These are phyloP conservation scores for Monosporascus sp. DNA, from an alignment of 2,329 filamentous ascomycete genomes.

Conservation along the genomic window DNA sequence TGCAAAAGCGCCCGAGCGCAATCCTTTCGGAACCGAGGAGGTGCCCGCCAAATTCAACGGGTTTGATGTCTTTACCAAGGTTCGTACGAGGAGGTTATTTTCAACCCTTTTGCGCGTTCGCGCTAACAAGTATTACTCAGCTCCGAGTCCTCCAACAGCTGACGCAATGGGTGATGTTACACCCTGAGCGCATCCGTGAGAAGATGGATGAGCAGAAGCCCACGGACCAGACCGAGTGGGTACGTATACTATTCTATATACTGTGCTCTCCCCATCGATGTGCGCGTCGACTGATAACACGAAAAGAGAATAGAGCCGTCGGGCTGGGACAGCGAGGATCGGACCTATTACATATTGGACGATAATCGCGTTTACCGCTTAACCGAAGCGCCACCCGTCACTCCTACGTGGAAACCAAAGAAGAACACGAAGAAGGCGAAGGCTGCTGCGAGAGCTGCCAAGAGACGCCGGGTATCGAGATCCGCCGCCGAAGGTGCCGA, in stretches of 20 bases:
- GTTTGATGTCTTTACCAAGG: slow-evolving; percentile 78
- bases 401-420: slow-evolving; percentile 51
- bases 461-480: slow-evolving; percentile 58
- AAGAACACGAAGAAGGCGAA: slow-evolving; percentile 62
- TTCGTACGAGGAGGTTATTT: slow-evolving; percentile 27
- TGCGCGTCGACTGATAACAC: slow-evolving; percentile 28
- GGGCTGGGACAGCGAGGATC: slow-evolving; percentile 84
- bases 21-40: slow-evolving; percentile 81
- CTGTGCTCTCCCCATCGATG: background rate
- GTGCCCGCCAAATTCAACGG: slow-evolving; percentile 67
- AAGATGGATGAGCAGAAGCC: slow-evolving; percentile 80
- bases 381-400: slow-evolving; percentile 64
- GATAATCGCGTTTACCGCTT: slow-evolving; percentile 89
- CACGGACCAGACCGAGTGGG: slow-evolving; percentile 76
- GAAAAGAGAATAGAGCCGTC: slow-evolving; percentile 68
- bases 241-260: slow-evolving; percentile 46
- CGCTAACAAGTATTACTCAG: slow-evolving; percentile 28
- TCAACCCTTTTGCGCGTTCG: slow-evolving; percentile 1
- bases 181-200: slow-evolving; percentile 80
- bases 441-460: slow-evolving; percentile 61
- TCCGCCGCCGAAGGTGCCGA: slow-evolving; percentile 36
- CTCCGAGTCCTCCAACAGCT: slow-evolving; percentile 80
- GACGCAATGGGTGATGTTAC: slow-evolving; percentile 81
- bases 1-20: slow-evolving; percentile 70
- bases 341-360: slow-evolving; percentile 84